Evolutionary conservation across 805 yeast genomes (phyloP), one percentile per base, ranked within the genome.

Genomic region (Candida orba): DNA sequence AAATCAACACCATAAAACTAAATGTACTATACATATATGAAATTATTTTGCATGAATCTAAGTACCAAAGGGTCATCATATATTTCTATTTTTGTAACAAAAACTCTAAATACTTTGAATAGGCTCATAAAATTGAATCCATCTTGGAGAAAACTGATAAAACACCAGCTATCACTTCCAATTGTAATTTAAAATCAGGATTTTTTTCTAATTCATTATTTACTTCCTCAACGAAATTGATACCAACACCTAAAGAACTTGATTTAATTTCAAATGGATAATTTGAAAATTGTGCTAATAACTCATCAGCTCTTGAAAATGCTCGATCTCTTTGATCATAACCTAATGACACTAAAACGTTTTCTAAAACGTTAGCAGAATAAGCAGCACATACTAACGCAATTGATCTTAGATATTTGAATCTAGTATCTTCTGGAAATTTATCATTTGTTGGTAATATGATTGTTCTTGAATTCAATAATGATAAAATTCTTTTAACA

Each of bases 341-440:
- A 52, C 81, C 82, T 49, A 90, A 71, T 25, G 81, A 72, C 36
- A 79, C 70, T 46, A 90, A 71, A 4, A 88, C 91, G 59, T 91
- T 93, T 56, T 93, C 99, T 53, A 93, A 75, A 12, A 93, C 99
- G 61, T 89, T 93, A 36, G 97, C 99, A 25, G 98, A 97, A 60
- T 87, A 88, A 17, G 96, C 79, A 15, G 95, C 95, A 55, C 90
- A 81, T 17, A 88, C 87, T 52, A 93, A 75, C 22, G 93, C 74
- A 36, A 93, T 72, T 4, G 95, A 75, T 57, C 99, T 78, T 44
- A 93, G 71, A 57, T 77, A 72, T 52, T 81, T 77, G 68, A 76
- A 84, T 34, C 83, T 77, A 1, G 84, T 74, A 12, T 75, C 72
- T 24, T 73, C 76, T 7, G 95, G 85, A 64, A 87, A 86, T 59